Evolutionary conservation across 352 stramenopile genomes (phyloP), one percentile per base, ranked within the genome.

Genomic region (Halophytophthora polymorphica): DNA sequence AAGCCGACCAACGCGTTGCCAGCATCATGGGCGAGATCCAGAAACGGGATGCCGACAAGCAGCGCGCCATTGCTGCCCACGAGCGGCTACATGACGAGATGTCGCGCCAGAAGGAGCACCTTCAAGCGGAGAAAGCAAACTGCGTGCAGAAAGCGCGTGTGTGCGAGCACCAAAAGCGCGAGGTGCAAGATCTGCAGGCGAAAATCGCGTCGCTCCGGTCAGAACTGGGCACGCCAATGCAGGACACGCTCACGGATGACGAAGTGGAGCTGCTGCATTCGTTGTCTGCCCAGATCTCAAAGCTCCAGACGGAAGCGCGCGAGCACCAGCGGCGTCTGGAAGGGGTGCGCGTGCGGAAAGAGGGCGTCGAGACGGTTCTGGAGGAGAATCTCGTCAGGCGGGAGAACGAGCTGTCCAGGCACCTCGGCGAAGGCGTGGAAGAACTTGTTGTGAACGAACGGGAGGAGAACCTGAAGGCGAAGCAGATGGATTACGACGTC

Each of bases 311-410:
- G n/a, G 77, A 97, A 58, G 88, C 98, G 44, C 86, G 93, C 17
- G 73, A 83, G 22, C 82, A 95, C 39, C 85, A 72, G 38, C 72
- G 77, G 31, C 58, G 71, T 14, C 58, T 98, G 7, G 91, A 98
- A 55, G 88, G 97, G 29, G 66, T 96, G n/a, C 83, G 84, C 6
- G 83, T 77, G 11, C 83, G 91, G 47, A 91, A 95, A 35, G 83
- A 97, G 28, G 77, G 78, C 12, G 74, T 98, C 15, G 74, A 96
- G 53, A 93, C 87, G 15, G 73, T 98, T 39, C 64, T 99, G 8
- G 74, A 86, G 42, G 81, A 98, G 56, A 98, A 98, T 61, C 70
- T 99, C 21, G 58, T 97, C 21, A 88, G 85, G 57, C 82, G 94
- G 36, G 78, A 85, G 36, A 79, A 70, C 41, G 85, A 95, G 54